Evolutionary conservation across 495 filamentous ascomycete genomes (phyloP), one percentile per base, ranked within the genome.

Genomic region (Immersiella caudata): DNA sequence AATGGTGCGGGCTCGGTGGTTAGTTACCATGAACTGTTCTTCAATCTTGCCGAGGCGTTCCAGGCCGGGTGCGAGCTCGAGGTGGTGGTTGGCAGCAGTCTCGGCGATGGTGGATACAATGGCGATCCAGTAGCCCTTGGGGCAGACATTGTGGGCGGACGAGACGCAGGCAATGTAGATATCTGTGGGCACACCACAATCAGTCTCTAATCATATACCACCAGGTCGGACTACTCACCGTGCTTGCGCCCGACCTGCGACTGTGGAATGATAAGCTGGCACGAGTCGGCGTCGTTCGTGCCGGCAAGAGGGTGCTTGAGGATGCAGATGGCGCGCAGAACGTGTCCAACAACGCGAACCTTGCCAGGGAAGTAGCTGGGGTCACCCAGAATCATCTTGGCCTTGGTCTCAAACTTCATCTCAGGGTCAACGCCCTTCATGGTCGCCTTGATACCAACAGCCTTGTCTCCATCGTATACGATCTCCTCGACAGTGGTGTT

Each of bases 161-260:
- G 93, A 97, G 69, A 99, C 94, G 75, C 95, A 88, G 57, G 96
- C 94, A 76, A 99, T 93, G 83, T 99, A 99, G 78, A 99, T 96
- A 79, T 99, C 93, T 95, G n/a, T 35, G 71, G 0, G 33, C 21
- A 4, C 0, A 12, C 3, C 35, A 7, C 8, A 21, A 40, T 68
- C 50, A 70, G 50, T 22, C 8, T 29, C 14, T 6, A 40, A 21
- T n/a, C 18, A 33, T 21, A 26, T 40, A 18, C 4, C 4, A 6
- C n/a, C n/a, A 55, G 72, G 21, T 6, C 12, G 25, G 54, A 33
- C 12, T 6, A 59, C 86, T 75, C 79, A 97, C 93, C 94, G 75
- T 98, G 90, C 83, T 93, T 94, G 59, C 95, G 89, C 72, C 93
- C 94, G 66, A 97, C 91, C 80, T 98, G 96, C 14, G 91, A 94